Percentiles rank a stretch among this genome's conserved stretches.
Evolutionary conservation across 2,329 filamentous ascomycete genomes (phyloP).

Genomic region (Ceratocystis huliohia): DNA sequence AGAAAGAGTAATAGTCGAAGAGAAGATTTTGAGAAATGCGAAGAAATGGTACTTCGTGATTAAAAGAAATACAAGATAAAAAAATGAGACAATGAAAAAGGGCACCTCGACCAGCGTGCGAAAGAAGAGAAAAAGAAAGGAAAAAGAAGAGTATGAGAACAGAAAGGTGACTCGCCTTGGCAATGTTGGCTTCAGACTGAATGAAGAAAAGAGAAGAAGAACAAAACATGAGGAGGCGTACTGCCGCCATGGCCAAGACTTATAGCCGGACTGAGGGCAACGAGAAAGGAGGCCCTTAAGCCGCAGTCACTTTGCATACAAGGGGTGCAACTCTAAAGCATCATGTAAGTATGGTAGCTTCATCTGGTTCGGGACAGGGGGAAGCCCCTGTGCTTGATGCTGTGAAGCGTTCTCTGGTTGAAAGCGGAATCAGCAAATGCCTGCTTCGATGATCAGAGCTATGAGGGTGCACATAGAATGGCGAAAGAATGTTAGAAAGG

Average conservation of each 20-base stretch:
- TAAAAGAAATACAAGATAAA: background rate
- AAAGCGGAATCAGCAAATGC: slow-evolving; percentile 9
- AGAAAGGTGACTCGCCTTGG: slow-evolving; percentile 18
- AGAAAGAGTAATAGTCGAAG: slow-evolving; percentile 22
- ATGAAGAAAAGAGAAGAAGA: slow-evolving; percentile 16
- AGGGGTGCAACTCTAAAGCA: background rate
- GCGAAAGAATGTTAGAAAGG: background rate
- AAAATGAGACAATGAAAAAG: slow-evolving; percentile 14
- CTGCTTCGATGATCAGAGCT: slow-evolving; percentile 1
- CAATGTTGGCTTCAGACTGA: slow-evolving; percentile 18
- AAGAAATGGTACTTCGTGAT: background rate
- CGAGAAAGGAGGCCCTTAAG: background rate
- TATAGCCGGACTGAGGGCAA: slow-evolving; percentile 8
- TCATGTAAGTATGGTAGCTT: slow-evolving; percentile 13
- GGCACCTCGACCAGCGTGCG: slow-evolving; percentile 21
- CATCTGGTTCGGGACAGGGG: background rate
- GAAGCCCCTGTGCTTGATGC: slow-evolving; percentile 9
- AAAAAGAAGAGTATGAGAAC: slow-evolving; percentile 7
- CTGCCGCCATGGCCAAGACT: slow-evolving; percentile 16
- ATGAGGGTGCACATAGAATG: background rate
- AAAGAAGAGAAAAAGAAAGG: slow-evolving; percentile 18
- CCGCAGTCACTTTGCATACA: slow-evolving; percentile 3
- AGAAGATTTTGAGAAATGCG: background rate
- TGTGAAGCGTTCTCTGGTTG: background rate
- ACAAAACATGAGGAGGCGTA: slow-evolving; percentile 10